These are phyloP conservation scores for Ustulina deusta DNA, from an alignment of 2,329 filamentous ascomycete species.

Conservation along the genomic window DNA sequence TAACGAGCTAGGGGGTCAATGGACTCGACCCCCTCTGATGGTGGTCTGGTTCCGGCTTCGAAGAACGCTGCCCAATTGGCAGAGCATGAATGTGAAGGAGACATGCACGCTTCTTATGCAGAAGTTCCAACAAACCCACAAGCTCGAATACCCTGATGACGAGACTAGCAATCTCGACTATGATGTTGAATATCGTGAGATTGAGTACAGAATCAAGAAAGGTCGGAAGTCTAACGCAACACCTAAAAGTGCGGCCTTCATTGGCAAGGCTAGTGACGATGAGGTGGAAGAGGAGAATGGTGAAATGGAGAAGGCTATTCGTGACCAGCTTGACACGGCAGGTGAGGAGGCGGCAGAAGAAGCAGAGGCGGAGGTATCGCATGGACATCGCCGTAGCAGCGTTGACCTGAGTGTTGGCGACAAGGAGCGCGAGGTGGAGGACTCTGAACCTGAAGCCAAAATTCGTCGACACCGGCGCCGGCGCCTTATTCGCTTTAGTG, in stretches of 20 bases:
- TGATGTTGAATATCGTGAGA: slow-evolving; percentile 43
- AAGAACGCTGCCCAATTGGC: slow-evolving; percentile 42
- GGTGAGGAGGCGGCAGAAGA: slow-evolving; percentile 28
- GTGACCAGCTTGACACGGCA: slow-evolving; percentile 25
- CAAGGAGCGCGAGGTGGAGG: slow-evolving; percentile 38
- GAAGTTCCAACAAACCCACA: slow-evolving; percentile 41
- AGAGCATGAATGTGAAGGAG: slow-evolving; percentile 43
- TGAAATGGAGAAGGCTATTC: slow-evolving; percentile 32
- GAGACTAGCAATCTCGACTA: slow-evolving; percentile 39
- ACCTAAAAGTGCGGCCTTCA: slow-evolving; percentile 39
- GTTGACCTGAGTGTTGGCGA: slow-evolving; percentile 38
- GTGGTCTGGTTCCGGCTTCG: slow-evolving; percentile 50
- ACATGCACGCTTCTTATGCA: slow-evolving; percentile 41
- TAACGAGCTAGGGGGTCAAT: slow-evolving; percentile 35
- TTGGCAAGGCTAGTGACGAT: slow-evolving; percentile 43
- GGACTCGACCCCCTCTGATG: slow-evolving; percentile 46
- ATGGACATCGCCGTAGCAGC: slow-evolving; percentile 29
- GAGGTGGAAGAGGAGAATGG: slow-evolving; percentile 42
- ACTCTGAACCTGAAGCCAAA: slow-evolving; percentile 41
- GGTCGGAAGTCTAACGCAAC: slow-evolving; percentile 36
- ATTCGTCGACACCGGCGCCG: slow-evolving; percentile 6
- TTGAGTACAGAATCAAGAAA: slow-evolving; percentile 45
- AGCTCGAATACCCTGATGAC: slow-evolving; percentile 42
- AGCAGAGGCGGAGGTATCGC: slow-evolving; percentile 1
- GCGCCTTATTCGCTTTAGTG: slow-evolving; percentile 6